Conservation (phyloP, 2,329 filamentous ascomycete genomes). For the Cladosporium velox region DNA sequence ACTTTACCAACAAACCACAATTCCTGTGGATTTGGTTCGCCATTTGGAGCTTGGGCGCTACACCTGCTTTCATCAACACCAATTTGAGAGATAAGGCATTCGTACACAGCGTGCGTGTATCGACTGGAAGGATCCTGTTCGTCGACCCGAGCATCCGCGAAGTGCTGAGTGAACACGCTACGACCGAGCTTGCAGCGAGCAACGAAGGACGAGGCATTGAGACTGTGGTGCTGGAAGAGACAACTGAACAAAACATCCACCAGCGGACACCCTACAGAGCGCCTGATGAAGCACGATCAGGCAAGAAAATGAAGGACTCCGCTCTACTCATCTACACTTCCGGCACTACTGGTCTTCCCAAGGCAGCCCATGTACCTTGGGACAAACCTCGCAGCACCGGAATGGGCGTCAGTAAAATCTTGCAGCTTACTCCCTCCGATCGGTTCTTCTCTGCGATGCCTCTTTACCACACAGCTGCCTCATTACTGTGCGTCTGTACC, state of each 20-base stretch:
- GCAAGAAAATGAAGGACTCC: constrained; percentile 50
- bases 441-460: constrained; percentile 91
- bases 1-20: constrained; percentile 78
- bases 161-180: constrained; percentile 58
- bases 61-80: constrained; percentile 86
- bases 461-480: constrained; percentile 80
- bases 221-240: constrained; percentile 66
- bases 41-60: constrained; percentile 79
- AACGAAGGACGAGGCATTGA: constrained; percentile 51
- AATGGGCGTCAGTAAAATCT: constrained; percentile 30
- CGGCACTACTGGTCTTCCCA: constrained; percentile 82
- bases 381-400: constrained; percentile 32
- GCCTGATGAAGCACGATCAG: constrained; percentile 35
- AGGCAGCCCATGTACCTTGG: constrained; percentile 49
- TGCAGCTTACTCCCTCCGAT: constrained; percentile 69
- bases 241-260: constrained; percentile 44
- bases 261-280: constrained; percentile 32
- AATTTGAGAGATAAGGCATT: constrained; percentile 73
- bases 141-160: constrained; percentile 64
- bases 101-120: constrained; percentile 70
- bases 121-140: constrained; percentile 66
- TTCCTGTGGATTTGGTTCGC: constrained; percentile 76
- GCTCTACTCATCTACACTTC: constrained; percentile 81
- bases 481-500: constrained; percentile 67
- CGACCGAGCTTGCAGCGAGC: constrained; percentile 46